Evolutionary conservation across 768 basidiomycete species (phyloP).

Genomic region (Agrocybe pediades): DNA sequence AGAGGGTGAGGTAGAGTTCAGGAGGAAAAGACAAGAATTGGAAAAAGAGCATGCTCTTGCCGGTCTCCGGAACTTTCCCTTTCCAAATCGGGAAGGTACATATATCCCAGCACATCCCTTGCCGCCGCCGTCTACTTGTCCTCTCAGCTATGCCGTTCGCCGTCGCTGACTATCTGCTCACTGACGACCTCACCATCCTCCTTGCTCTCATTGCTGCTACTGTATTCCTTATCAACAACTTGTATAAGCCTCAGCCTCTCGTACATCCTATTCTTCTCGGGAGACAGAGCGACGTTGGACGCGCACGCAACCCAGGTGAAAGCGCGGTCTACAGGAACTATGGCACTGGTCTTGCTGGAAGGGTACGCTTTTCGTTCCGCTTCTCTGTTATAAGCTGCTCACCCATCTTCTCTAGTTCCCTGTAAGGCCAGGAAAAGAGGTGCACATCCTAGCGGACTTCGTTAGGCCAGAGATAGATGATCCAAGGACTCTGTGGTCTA

Average conservation of each 20-base stretch:
- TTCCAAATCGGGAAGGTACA: constrained; percentile 1
- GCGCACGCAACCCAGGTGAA: constrained; percentile 78
- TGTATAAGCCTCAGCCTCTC: constrained; percentile 81
- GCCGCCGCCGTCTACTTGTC: background rate
- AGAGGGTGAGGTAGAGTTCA: background rate
- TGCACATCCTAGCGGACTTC: constrained; percentile 65
- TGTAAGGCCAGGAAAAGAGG: constrained; percentile 68
- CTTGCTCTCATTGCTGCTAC: constrained; percentile 76
- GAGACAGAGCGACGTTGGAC: constrained; percentile 85
- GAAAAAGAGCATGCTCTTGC: background rate
- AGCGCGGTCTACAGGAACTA: constrained; percentile 92
- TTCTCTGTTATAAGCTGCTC: constrained; percentile 7
- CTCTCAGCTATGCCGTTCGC: constrained; percentile 3
- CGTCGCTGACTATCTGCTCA: constrained; percentile 55
- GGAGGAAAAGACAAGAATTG: background rate
- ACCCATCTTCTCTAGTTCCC: constrained; percentile 57
- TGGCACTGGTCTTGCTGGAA: constrained; percentile 79
- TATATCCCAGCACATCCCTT: background rate
- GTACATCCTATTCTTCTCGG: constrained; percentile 95
- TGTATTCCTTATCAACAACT: constrained; percentile 73
- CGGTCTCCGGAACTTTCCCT: background rate
- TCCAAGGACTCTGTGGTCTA: constrained; percentile 78
- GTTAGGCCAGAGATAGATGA: constrained; percentile 67
- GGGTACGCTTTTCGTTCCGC: constrained; percentile 48
- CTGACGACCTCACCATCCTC: constrained; percentile 79